Percentiles rank a stretch among this genome's conserved stretches.
phyloP scores from a whole-genome alignment of 2,329 filamentous ascomycete species.

The Xylariaceae sp. region DNA sequence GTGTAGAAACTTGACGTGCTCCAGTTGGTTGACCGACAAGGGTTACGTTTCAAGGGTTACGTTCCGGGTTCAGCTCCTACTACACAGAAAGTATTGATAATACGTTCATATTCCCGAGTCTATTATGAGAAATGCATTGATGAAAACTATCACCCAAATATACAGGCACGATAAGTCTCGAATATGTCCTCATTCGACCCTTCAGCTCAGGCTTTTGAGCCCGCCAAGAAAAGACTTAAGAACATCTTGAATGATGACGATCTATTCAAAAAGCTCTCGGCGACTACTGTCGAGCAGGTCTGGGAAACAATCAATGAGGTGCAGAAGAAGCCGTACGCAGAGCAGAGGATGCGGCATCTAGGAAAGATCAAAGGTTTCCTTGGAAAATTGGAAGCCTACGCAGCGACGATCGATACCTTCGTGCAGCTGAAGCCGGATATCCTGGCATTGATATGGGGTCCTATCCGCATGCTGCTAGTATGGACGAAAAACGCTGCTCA shows the following conservation, averaged over 20 bases:
- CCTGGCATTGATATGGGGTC: conserved; percentile 7
- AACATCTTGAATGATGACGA: background rate
- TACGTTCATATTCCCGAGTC: no score
- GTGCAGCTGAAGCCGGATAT: conserved; percentile 1
- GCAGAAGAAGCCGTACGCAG: background rate
- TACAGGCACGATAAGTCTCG: background rate
- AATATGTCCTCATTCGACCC: background rate
- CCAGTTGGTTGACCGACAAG: no score
- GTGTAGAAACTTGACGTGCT: no score
- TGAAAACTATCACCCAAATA: background rate
- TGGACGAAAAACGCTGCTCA: background rate
- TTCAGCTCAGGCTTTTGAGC: background rate
- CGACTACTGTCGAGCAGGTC: background rate
- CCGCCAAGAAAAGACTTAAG: background rate
- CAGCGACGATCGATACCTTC: background rate
- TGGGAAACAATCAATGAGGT: background rate
- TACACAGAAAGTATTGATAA: no score
- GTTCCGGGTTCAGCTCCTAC: no score
- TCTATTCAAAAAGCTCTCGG: background rate
- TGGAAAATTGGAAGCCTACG: background rate
- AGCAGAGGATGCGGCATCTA: background rate
- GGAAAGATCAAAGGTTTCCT: background rate
- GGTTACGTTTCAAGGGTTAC: no score
- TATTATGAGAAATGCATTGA: background rate
- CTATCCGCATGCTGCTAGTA: background rate